phyloP scores from a whole-genome alignment of 2,329 filamentous ascomycete species.

The Colletotrichum ledebouriae region DNA sequence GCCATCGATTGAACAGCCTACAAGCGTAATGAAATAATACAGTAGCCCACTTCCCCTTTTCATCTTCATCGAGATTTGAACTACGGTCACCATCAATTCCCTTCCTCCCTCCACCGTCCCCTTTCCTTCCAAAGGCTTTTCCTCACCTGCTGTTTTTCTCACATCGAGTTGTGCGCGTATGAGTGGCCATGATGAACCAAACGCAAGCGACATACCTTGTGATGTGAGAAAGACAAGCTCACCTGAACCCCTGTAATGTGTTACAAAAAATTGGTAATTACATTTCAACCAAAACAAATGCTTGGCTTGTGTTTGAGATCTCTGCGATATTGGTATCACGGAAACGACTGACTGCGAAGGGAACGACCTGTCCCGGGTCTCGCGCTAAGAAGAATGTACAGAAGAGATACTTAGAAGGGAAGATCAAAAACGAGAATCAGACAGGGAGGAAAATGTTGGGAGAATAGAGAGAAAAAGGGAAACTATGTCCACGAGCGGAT shows the following conservation, averaged over 20 bases:
- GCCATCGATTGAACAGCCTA: constrained; percentile 37
- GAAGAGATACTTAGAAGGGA: constrained; percentile 36
- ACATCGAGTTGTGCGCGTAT: neutral
- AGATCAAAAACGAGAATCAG: constrained; percentile 6
- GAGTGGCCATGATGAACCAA: neutral
- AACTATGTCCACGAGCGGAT: constrained; percentile 41
- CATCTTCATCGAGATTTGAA: constrained; percentile 23
- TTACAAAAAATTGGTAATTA: constrained; percentile 41
- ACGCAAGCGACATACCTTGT: constrained; percentile 1
- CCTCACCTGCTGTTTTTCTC: neutral
- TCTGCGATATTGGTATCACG: constrained; percentile 44
- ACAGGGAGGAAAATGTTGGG: constrained; percentile 3
- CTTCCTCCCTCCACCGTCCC: neutral
- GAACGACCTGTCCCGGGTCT: constrained; percentile 45
- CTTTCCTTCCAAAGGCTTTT: neutral
- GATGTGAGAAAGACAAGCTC: constrained; percentile 6
- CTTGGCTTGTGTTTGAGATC: constrained; percentile 19
- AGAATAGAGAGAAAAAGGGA: constrained; percentile 19
- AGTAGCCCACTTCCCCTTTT: constrained; percentile 16
- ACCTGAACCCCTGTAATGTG: constrained; percentile 10
- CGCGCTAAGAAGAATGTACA: constrained; percentile 43
- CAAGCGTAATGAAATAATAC: constrained; percentile 33
- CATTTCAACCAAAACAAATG: constrained; percentile 36
- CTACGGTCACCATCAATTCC: neutral
- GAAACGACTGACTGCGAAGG: constrained; percentile 43